Evolutionary conservation across 2,329 filamentous ascomycete genomes (phyloP), one percentile per base, ranked within the genome.

Genomic region (Aspergillus aculeatus): DNA sequence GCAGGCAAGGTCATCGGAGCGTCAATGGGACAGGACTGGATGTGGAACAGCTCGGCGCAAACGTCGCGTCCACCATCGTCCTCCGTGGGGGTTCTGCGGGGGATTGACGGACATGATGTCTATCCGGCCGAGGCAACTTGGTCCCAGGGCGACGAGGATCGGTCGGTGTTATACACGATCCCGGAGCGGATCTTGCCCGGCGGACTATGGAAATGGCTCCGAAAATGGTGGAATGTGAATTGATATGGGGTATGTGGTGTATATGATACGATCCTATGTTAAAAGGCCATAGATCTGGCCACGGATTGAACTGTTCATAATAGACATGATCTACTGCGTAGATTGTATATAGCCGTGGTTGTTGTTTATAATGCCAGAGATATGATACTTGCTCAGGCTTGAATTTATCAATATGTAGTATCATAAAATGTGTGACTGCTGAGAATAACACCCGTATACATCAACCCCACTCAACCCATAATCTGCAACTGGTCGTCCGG

Each of bases 401-500:
- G 12, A 16, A 35, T 7, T 3, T 9, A 10, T 3, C 1, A 9
- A 6, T 29, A 29, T 6, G 1, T 29, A 29, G 26, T 29, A 29
- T 29, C 26, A 29, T 29, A 9, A 29, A 9, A 10, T 3, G 5
- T 35, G 32, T 12, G 11, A 35, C 32, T 35, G 26, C 7, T 9
- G 32, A 29, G 4, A 19, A 58, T 44, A 41, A 6, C 23, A 54
- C 31, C 38, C 50, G 24, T 38, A 32, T 11, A 14, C 47, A 47
- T 51, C 50, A 41, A 44, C 41, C 38, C 14, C 23, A 29, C 5
- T 75, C 77, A 95, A 14, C 95, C 95, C 95, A 99, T 99, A 68
- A 99, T 80, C 80, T 99, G 95, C 72, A 91, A 83, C 68, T 95
- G 84, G 79, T 98, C 94, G 69, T 92, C 89, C 0, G 95, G 95